Evolutionary conservation across 2,329 filamentous ascomycete genomes (phyloP), one percentile per base, ranked within the genome.

Genomic region (Cladophialophora exuberans): DNA sequence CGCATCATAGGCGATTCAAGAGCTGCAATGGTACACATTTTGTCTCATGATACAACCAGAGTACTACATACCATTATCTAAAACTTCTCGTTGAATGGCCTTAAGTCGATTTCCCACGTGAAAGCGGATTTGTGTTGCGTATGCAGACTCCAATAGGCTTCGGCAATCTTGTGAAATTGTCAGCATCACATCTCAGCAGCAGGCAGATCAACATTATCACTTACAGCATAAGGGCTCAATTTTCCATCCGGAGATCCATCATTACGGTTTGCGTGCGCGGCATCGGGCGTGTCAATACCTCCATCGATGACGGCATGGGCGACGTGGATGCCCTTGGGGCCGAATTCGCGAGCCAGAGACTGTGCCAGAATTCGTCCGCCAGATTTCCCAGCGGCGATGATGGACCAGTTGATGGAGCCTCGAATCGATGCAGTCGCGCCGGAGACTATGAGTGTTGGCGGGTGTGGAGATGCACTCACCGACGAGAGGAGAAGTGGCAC

Each of bases 271-370:
- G 73, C 79, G 58, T 76, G 76, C 64, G 74, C 77, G 4, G 77
- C 66, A n/a, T 74, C 74, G 0, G 88, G 88, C 52, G 77, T 78
- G 58, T 80, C 78, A 62, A 83, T 83, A 3, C 81, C 77, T 0
- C 80, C 80, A 63, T 83, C 80, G 54, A 80, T 78, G 54, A 82
- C 77, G 1, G 76, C 78, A 69, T 83, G 80, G 11, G 74, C 72
- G 6, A 83, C 79, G 65, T 83, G 80, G 2, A 83, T 72, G 5
- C 80, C 80, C 62, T 80, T 70, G 0, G 80, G 79, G 0, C 77
- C 79, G 65, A 82, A 83, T 64, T 83, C 80, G 41, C 74, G 75
- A 3, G 79, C 79, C 26, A 82, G 68, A 30, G 70, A 74, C 56
- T 79, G 78, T 4, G 73, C 70, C 46, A 83, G 63, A 1, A 79